Percentiles rank a stretch among this genome's conserved stretches.
Conservation (phyloP, 2,329 filamentous ascomycete species). For the Geoglossum cookeanum region DNA sequence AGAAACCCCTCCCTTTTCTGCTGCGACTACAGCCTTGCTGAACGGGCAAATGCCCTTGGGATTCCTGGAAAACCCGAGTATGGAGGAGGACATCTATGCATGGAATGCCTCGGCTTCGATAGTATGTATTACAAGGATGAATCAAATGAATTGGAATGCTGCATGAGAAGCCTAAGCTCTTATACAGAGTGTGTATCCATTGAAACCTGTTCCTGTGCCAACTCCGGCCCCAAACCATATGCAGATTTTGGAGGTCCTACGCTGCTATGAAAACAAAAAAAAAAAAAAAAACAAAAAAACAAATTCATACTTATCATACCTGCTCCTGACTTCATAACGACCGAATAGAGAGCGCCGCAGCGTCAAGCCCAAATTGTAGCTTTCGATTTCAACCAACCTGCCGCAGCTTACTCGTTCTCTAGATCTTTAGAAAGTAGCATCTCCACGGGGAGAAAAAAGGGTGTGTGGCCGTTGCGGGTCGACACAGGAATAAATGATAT, state of each 20-base stretch:
- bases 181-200: neutral
- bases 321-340: too few relatives aligned
- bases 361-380: too few relatives aligned
- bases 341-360: too few relatives aligned
- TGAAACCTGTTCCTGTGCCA: neutral
- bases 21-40: neutral
- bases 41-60: neutral
- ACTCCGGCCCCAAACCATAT: neutral
- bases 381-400: too few relatives aligned
- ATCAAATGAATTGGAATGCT: neutral
- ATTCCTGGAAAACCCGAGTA: neutral
- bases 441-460: too few relatives aligned
- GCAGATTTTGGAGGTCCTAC: neutral
- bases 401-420: too few relatives aligned
- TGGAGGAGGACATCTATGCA: slow-evolving; percentile 2
- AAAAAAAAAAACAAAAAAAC: too few relatives aligned
- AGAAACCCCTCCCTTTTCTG: neutral
- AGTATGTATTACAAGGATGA: neutral
- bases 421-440: too few relatives aligned
- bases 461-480: too few relatives aligned
- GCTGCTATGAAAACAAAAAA: too few relatives aligned
- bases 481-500: too few relatives aligned
- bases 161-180: neutral
- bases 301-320: too few relatives aligned
- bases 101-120: slow-evolving; percentile 2